Base-by-base conservation (phyloP, 225 moss, liverwort and hornwort genomes). In the Climacium dendroides region DNA sequence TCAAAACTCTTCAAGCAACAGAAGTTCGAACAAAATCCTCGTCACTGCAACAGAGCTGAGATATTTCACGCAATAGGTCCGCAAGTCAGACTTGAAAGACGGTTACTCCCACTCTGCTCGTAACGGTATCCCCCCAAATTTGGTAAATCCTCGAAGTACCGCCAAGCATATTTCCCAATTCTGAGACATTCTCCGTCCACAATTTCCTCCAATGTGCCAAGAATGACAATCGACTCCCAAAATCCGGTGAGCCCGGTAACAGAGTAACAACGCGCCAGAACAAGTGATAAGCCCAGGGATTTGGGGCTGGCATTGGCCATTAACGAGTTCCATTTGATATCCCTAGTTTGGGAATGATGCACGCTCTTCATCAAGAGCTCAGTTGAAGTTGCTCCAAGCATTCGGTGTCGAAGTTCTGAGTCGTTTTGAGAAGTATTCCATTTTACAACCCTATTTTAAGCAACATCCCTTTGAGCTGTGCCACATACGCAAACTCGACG, bases 61-160 rank as follows among this genome's bases (percentile, higher is more conserved):
- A 85, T 14, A 60, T 34, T 86, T 47, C 45, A 54, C 35, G 9
- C n/a, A 69, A 29, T 25, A 58, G 23, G 74, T 81, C 57, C 48
- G 79, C 73, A 83, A 73, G 87, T 71, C 83, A 58, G 87, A 83
- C 83, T 79, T 82, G 64, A 83, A 90, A 83, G 83, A 87, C 89
- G 83, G 89, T 90, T 90, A 90, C 84, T 67, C 82, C 54, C 57
- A 60, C 77, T 86, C 65, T 79, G 63, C 72, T 83, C 62, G 83
- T 90, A 90, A 90, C 89, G 54, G 87, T 89, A 89, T 87, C 30
- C 19, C 35, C 63, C 20, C 5, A 71, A 63, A 37, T 53, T 37
- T 78, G 54, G 79, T 64, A 74, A 71, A 80, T 30, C 57, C 45
- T 87, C 55, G 28, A 82, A 83, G 72, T 70, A 34, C 19, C 34